Conservation (phyloP, 2,329 filamentous ascomycete genomes). For the Calycina herbarum region DNA sequence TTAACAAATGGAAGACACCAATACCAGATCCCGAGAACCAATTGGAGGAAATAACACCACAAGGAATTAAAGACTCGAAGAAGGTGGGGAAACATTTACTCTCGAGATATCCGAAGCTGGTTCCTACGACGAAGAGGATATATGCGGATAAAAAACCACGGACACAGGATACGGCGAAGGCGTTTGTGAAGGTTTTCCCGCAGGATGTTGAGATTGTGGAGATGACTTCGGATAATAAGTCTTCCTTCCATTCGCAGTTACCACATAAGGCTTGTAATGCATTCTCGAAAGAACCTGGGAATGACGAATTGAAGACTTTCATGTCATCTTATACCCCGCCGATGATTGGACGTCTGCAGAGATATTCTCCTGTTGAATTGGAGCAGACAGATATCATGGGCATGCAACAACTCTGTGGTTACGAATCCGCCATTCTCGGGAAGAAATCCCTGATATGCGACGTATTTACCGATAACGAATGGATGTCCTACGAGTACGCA, state of each 20-base stretch:
- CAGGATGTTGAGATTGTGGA: slow-evolving; percentile 33
- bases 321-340: slow-evolving; percentile 58
- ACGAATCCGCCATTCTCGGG: slow-evolving; percentile 64
- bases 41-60: slow-evolving; percentile 34
- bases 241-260: slow-evolving; percentile 42
- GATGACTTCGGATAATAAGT: slow-evolving; percentile 50
- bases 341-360: slow-evolving; percentile 57
- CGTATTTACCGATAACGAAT: slow-evolving; percentile 60
- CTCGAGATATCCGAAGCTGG: slow-evolving; percentile 31
- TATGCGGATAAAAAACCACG: slow-evolving; percentile 35
- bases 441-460: slow-evolving; percentile 61
- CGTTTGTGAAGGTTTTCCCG: slow-evolving; percentile 32
- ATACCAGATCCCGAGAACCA: slow-evolving; percentile 36
- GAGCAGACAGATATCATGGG: slow-evolving; percentile 61
- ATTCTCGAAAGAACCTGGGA: slow-evolving; percentile 41
- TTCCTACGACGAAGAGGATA: slow-evolving; percentile 34
- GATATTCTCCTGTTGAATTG: slow-evolving; percentile 60
- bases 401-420: slow-evolving; percentile 66
- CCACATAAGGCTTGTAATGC: slow-evolving; percentile 60
- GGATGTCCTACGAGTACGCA: slow-evolving; percentile 66
- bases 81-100: slow-evolving; percentile 34
- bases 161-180: slow-evolving; percentile 35
- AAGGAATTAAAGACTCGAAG: slow-evolving; percentile 33
- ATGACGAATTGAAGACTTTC: slow-evolving; percentile 38
- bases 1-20: slow-evolving; percentile 33